phyloP scores from a whole-genome alignment of 805 yeast species.

The Lipomyces starkeyi region DNA sequence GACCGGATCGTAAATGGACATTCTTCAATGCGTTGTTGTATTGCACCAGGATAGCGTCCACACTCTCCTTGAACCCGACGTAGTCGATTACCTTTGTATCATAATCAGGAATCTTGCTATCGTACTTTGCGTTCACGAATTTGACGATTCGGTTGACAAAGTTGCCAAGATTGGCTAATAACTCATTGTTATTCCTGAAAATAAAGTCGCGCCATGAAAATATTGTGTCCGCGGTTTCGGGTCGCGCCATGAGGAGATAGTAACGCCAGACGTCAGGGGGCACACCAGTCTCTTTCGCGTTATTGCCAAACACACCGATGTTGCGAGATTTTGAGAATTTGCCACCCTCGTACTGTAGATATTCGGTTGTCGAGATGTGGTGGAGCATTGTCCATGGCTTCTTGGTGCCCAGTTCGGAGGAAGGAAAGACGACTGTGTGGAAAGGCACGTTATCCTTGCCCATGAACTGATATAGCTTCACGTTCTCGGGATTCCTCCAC shows the following conservation, averaged over 20 bases:
- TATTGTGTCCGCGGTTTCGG: slow-evolving; percentile 94
- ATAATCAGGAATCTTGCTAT: slow-evolving; percentile 82
- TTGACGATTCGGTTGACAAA: slow-evolving; percentile 93
- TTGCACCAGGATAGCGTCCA: slow-evolving; percentile 62
- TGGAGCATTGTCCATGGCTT: slow-evolving; percentile 90
- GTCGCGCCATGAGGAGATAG: slow-evolving; percentile 88
- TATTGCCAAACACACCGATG: slow-evolving; percentile 97
- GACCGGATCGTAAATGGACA: slow-evolving; percentile 82
- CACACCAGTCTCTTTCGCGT: slow-evolving; percentile 91
- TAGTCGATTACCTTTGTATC: slow-evolving; percentile 57
- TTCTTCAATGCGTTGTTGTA: slow-evolving; percentile 78
- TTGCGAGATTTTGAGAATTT: slow-evolving; percentile 98
- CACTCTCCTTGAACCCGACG: slow-evolving; percentile 55
- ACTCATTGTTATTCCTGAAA: slow-evolving; percentile 88
- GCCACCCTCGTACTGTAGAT: slow-evolving; percentile 96
- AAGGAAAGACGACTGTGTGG: slow-evolving; percentile 98
- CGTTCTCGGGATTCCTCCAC: slow-evolving; percentile 96
- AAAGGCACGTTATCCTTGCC: slow-evolving; percentile 99
- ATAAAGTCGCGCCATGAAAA: slow-evolving; percentile 98
- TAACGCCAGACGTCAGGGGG: slow-evolving; percentile 97
- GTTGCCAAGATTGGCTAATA: slow-evolving; percentile 95
- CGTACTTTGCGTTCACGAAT: slow-evolving; percentile 87
- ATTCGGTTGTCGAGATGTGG: slow-evolving; percentile 89
- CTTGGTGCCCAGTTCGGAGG: slow-evolving; percentile 84
- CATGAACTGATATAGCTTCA: slow-evolving; percentile 93